Base-by-base conservation (phyloP, 2,329 filamentous ascomycete species). In the Colletotrichum endophyticum region DNA sequence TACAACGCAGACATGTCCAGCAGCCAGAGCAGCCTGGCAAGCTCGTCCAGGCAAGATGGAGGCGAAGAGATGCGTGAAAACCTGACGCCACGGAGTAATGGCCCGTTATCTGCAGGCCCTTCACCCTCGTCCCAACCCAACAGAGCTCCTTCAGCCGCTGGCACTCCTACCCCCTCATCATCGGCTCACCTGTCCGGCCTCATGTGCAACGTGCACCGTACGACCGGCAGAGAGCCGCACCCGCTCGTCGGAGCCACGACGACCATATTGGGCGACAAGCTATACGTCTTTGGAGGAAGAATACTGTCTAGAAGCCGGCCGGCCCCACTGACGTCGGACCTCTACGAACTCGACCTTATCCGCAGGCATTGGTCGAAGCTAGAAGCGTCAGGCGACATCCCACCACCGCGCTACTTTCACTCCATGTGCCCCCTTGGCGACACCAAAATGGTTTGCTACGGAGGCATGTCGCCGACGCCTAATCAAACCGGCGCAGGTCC, bases 391-490 rank as follows among this genome's bases (percentile, higher is more conserved):
- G 97, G 97, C 61, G 96, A 99, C 81, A 88, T 98, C 49, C 97
- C 97, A 2, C 94, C 96, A 3, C 95, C 97, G 11, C 92, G 97
- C 77, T 99, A 99, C 84, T 99, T 99, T 79, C 97, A 99, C 87
- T 99, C 96, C 78, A 95, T 99, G 84, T 99, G 97, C 84, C 91
- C 95, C 2, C 87, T 99, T 3, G 97, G 97, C 27, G 97, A 99
- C 83, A 96, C 95, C 4, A 99, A 99, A 85, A 90, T 99, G 84
- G 96, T 99, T 5, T 99, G 96, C 85, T 99, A 99, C 84, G 97
- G 97, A 74, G 97, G 97, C 80, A 99, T 99, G 97, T 98, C 96
- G 12, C 96, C 96, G 1, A 91, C 93, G 13, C 87, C 89, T 8
- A 89, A 87, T 72, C 84, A 89, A 39, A 81, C 85, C 63, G 82